Evolutionary conservation across 495 filamentous ascomycete species (phyloP).

Genomic region (Cercophora scortea): DNA sequence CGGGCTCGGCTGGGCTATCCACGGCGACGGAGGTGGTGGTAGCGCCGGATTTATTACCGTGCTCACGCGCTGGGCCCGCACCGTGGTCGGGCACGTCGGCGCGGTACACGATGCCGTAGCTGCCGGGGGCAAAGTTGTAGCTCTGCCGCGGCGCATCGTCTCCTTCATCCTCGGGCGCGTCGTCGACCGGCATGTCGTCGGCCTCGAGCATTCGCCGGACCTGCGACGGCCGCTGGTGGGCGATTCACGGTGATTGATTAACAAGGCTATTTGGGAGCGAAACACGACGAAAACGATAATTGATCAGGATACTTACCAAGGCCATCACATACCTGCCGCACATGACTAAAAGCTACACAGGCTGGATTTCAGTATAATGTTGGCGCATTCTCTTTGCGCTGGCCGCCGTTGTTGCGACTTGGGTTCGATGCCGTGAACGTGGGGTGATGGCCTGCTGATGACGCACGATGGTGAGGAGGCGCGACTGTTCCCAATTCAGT

Average conservation of each 20-base stretch:
- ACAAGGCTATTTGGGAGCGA: too few relatives aligned
- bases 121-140: slow-evolving; percentile 91
- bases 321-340: slow-evolving; percentile 81
- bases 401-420: too few relatives aligned
- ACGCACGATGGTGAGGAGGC: too few relatives aligned
- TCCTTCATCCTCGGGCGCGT: slow-evolving; percentile 61
- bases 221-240: slow-evolving; percentile 47
- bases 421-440: too few relatives aligned
- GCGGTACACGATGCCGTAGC: slow-evolving; percentile 78
- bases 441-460: too few relatives aligned
- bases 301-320: slow-evolving; percentile 46
- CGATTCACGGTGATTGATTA: background rate
- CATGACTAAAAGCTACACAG: slow-evolving; percentile 39
- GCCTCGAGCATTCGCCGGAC: slow-evolving; percentile 64
- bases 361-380: too few relatives aligned
- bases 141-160: slow-evolving; percentile 57
- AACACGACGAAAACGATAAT: too few relatives aligned
- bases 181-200: slow-evolving; percentile 68
- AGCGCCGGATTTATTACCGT: background rate
- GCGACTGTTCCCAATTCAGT: too few relatives aligned
- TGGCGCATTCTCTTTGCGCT: too few relatives aligned
- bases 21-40: slow-evolving; percentile 5
- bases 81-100: slow-evolving; percentile 58
- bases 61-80: slow-evolving; percentile 25
- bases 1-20: slow-evolving; percentile 8